These are phyloP conservation scores for Iris pallida DNA, from an alignment of 116 monocot species.

Conservation along the genomic window DNA sequence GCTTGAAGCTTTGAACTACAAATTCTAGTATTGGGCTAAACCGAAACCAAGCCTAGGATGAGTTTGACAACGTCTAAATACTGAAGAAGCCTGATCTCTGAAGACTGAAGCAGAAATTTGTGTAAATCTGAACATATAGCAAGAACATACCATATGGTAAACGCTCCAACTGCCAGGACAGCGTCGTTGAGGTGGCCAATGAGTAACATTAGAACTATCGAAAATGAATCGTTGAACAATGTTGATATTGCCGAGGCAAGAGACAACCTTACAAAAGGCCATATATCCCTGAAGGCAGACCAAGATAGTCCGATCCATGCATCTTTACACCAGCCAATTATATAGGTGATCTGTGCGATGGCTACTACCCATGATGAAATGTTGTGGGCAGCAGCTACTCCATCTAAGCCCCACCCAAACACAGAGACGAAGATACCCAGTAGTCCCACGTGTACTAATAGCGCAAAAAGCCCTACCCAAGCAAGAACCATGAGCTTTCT, in stretches of 20 bases:
- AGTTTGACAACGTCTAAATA: not conserved
- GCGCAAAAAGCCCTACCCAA: conserved; percentile 21
- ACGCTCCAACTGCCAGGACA: not conserved
- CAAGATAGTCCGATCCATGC: conserved; percentile 70
- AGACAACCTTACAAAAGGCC: conserved; percentile 65
- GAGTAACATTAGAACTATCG: not conserved
- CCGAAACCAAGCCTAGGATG: not conserved
- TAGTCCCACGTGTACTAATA: conserved; percentile 46
- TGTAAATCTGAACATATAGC: not conserved
- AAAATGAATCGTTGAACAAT: not conserved
- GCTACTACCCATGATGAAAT: conserved; percentile 57
- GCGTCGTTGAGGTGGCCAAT: not conserved
- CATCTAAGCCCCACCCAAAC: conserved; percentile 42
- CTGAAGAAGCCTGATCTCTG: not conserved
- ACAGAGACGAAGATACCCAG: conserved; percentile 49
- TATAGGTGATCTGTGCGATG: conserved; percentile 38
- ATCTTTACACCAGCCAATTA: conserved; percentile 53
- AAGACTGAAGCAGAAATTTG: not conserved
- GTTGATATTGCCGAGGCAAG: conserved; percentile 40
- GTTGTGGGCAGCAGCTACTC: conserved; percentile 52
- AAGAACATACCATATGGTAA: conserved; percentile 5
- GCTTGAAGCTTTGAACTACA: too few relatives aligned
- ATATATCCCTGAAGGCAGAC: conserved; percentile 53
- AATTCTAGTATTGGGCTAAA: too few relatives aligned
- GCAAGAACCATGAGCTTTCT: conserved; percentile 64